Conservation (phyloP, 106 monocot species). For the Acorus calamus region DNA sequence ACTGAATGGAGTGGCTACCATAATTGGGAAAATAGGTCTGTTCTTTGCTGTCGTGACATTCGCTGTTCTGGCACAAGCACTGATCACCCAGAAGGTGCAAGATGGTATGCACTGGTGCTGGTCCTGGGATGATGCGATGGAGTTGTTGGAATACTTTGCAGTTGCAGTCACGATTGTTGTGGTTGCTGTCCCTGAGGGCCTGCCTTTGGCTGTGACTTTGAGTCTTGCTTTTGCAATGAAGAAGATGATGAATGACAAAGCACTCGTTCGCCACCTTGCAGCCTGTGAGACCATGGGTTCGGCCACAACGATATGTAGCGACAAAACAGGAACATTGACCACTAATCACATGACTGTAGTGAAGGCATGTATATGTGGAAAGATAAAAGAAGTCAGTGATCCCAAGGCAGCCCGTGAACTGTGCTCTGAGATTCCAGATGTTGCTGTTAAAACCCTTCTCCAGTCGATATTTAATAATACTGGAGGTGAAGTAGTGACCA, state of each 20-base stretch:
- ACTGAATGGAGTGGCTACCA: conserved; percentile 30
- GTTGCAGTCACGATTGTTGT: conserved; percentile 46
- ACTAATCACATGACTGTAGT: conserved; percentile 40
- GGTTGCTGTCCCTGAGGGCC: conserved; percentile 40
- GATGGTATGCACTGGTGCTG: conserved; percentile 13
- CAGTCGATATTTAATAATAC: conserved; percentile 40
- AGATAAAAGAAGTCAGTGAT: neutral
- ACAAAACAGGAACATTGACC: conserved; percentile 38
- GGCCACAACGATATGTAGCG: conserved; percentile 33
- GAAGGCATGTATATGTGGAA: conserved; percentile 29
- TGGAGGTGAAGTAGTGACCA: conserved; percentile 31
- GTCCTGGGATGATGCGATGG: conserved; percentile 28
- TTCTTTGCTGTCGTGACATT: conserved; percentile 40
- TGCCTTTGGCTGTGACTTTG: conserved; percentile 36
- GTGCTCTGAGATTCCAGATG: conserved; percentile 1
- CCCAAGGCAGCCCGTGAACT: no score
- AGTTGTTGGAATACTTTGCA: conserved; percentile 33
- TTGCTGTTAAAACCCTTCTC: conserved; percentile 14
- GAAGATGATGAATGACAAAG: conserved; percentile 45
- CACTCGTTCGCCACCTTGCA: conserved; percentile 33
- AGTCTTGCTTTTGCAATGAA: conserved; percentile 48
- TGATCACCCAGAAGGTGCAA: neutral
- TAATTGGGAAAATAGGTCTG: conserved; percentile 37
- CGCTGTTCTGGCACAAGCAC: conserved; percentile 20
- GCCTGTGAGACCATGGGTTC: conserved; percentile 48